These are phyloP conservation scores for Selaginella tamariscina DNA, from an alignment of 75 land plant species.

Conservation along the genomic window DNA sequence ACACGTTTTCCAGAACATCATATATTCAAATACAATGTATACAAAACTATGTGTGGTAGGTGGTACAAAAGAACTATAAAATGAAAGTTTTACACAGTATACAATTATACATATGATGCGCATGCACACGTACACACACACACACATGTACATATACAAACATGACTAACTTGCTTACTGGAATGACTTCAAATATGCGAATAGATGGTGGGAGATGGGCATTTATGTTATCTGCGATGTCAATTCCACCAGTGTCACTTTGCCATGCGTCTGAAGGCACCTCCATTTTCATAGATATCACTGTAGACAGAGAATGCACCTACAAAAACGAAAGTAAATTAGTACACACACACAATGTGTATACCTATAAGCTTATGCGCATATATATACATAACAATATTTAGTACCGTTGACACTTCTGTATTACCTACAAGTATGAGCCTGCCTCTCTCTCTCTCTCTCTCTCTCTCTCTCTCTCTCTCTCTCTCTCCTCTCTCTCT, in stretches of 20 bases:
- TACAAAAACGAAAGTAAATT: slow-evolving; percentile 13
- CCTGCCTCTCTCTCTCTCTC: too few species aligned
- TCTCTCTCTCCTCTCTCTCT: too few species aligned
- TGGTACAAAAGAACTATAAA: neutral
- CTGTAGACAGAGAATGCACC: slow-evolving; percentile 95
- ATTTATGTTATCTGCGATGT: slow-evolving; percentile 63
- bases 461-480: too few species aligned
- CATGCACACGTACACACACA: neutral
- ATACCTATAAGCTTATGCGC: too few species aligned
- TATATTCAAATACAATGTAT: neutral
- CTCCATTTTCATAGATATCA: slow-evolving; percentile 87
- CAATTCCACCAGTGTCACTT: slow-evolving; percentile 55
- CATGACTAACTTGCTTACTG: slow-evolving; percentile 46
- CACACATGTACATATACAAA: neutral
- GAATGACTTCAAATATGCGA: slow-evolving; percentile 74
- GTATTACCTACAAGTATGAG: too few species aligned
- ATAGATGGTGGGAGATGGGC: slow-evolving; percentile 46
- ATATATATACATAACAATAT: too few species aligned
- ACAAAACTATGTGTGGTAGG: neutral
- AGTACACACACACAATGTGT: too few species aligned
- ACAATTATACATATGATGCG: neutral
- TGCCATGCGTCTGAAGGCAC: slow-evolving; percentile 70
- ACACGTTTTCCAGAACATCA: neutral
- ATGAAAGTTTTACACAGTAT: neutral
- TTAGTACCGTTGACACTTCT: too few species aligned